These are phyloP conservation scores for Xerocomus minutiporus DNA, from an alignment of 1,284 basidiomycete genomes.

Conservation along the genomic window DNA sequence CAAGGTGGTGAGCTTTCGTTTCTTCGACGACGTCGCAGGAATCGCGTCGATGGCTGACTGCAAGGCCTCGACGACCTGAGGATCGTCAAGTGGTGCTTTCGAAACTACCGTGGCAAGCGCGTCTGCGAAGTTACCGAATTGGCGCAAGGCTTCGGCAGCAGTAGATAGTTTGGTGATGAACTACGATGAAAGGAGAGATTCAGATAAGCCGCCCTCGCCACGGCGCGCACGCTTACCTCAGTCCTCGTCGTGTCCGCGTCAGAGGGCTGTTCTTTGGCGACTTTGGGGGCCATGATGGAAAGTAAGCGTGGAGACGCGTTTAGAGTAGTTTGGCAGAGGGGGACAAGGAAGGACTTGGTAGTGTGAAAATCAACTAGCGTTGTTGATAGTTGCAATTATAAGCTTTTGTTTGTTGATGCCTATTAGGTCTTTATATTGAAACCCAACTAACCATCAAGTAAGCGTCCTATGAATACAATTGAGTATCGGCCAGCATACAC, in stretches of 20 bases:
- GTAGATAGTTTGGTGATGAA: conserved; percentile 48
- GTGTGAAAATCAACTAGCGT: conserved; percentile 37
- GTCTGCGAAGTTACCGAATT: conserved; percentile 55
- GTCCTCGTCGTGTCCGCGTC: conserved; percentile 28
- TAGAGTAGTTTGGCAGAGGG: conserved; percentile 18
- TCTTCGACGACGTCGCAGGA: conserved; percentile 35
- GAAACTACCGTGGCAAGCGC: conserved; percentile 44
- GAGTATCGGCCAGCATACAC: conserved; percentile 10
- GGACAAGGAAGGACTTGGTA: conserved; percentile 33
- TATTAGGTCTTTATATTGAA: conserved; percentile 36
- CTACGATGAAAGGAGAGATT: conserved; percentile 34
- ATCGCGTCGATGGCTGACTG: conserved; percentile 32
- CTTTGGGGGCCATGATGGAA: conserved; percentile 27
- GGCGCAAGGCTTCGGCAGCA: conserved; percentile 56
- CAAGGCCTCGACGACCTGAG: conserved; percentile 28
- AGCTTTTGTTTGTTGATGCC: conserved; percentile 40
- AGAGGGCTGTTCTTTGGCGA: conserved; percentile 23
- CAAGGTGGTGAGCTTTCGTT: conserved; percentile 48
- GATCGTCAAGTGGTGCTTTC: conserved; percentile 33
- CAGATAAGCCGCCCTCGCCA: conserved; percentile 18
- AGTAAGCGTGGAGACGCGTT: conserved; percentile 27
- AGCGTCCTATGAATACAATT: conserved; percentile 29
- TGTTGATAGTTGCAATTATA: conserved; percentile 40
- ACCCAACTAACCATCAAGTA: conserved; percentile 37
- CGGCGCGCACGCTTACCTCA: conserved; percentile 27